Base-by-base conservation (phyloP, 106 monocot genomes). In the Amphibolis antarctica region DNA sequence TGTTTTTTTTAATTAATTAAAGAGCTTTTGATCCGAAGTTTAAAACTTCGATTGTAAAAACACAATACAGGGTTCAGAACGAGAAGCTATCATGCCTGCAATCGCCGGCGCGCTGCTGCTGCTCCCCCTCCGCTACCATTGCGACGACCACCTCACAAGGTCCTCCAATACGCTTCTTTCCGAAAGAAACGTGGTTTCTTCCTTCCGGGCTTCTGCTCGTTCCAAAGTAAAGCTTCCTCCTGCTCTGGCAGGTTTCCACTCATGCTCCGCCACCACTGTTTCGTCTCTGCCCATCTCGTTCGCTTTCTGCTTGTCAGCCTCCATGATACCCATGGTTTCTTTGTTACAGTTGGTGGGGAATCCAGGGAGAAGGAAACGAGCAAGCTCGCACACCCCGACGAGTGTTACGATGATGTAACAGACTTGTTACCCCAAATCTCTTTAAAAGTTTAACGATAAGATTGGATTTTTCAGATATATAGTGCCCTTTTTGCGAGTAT, bases 351-450 rank as follows among this genome's bases (percentile, higher is more conserved):
- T 53, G 49, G 42, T 10, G 42, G 62, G 42, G 70, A 44, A 53
- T 46, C 10, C 31, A 43, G 43, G 31, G 62, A 25, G 36, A 31
- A 74, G 66, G 19, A 24, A 30, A 53, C 18, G 45, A 62, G 29
- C 4, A 51, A 69, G 22, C 46, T 22, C 28, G 66, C 30, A 61
- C 60, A 71, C 9, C 77, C 77, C 12, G 26, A 30, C 1, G 77
- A 77, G 66, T 77, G 62, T 60, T 77, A 79, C 20, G 79, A 82
- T 42, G 86, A 82, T 17, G 86, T 86, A 73, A 30, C 44, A 0
- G n/a, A 1, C 12, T 17, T 7, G 56, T 42, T 6, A 36, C 21
- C 49, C 47, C 10, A n/a, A 48, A 62, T 13, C 13, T 19, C 7
- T 17, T 22, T 50, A 28, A n/a, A n/a, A n/a, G 44, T 0, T 42